Evolutionary conservation across 2,329 filamentous ascomycete species (phyloP), one percentile per base, ranked within the genome.

Genomic region (Aureobasidium zeae): DNA sequence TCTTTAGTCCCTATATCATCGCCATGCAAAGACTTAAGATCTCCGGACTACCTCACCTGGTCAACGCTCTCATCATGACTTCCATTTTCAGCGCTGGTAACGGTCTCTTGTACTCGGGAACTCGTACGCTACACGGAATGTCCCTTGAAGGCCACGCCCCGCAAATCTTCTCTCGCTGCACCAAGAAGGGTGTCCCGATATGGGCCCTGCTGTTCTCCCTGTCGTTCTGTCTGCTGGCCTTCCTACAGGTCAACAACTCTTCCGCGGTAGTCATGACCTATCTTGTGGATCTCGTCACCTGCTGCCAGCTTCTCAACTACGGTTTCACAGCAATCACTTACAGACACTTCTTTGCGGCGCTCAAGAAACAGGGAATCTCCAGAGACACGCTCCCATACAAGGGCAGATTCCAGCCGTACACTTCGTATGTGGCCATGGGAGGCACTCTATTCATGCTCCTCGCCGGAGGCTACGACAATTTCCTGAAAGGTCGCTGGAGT

Each of bases 101-200:
- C 55, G 71, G 70, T 2, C 74, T 73, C 55, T 69, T 67, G 9
- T 76, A 74, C 59, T 70, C 67, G 44, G 70, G 70, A 1, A 70
- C 68, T 19, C 70, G 73, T 25, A 70, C 65, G 33, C 55, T 76
- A 29, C 74, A 75, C 57, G 66, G 69, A 16, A 60, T 76, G 16
- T 64, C 72, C 2, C 63, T 74, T 3, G 70, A 75, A 48, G 71
- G 72, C 11, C 63, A 68, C 30, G 73, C 73, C 0, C 73, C 73
- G 0, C 63, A 61, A 33, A 56, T 81, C 55, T 66, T 83, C 16
- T 67, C 69, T 49, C 71, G 74, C 57, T 76, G 71, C 55, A 82
- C 72, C 8, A 69, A 66, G 51, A 70, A 71, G 9, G 79, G 79
- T 55, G 76, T 79, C 0, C 76, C 76, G 8, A 69, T 79, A 51